Conservation (phyloP, 2,329 filamentous ascomycete genomes). For the Neopestalotiopsis sp. region DNA sequence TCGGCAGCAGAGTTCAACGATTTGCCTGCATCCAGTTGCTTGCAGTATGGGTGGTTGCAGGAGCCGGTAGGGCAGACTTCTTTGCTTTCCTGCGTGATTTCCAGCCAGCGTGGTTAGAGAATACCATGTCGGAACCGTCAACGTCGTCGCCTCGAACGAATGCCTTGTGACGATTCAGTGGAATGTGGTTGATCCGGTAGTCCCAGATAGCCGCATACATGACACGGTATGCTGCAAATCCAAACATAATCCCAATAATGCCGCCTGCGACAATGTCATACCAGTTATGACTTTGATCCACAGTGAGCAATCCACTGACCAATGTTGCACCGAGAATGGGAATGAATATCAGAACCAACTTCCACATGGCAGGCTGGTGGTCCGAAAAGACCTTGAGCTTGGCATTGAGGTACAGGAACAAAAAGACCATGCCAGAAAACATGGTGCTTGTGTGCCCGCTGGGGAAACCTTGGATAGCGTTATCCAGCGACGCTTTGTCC, state of each 20-base stretch:
- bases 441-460: slow-evolving; percentile 71
- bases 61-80: neutral
- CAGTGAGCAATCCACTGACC: slow-evolving; percentile 65
- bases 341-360: slow-evolving; percentile 61
- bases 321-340: slow-evolving; percentile 66
- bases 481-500: slow-evolving; percentile 60
- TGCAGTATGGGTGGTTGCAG: neutral
- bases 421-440: slow-evolving; percentile 67
- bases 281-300: slow-evolving; percentile 73
- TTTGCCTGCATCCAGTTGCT: neutral
- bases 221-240: slow-evolving; percentile 68
- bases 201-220: slow-evolving; percentile 73
- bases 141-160: slow-evolving; percentile 36
- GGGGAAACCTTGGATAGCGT: slow-evolving; percentile 69
- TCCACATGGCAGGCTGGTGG: slow-evolving; percentile 72
- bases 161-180: slow-evolving; percentile 50
- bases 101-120: slow-evolving; percentile 35
- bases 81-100: slow-evolving; percentile 4
- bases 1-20: neutral
- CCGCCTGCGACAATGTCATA: slow-evolving; percentile 72
- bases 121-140: slow-evolving; percentile 29
- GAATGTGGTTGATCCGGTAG: slow-evolving; percentile 72
- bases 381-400: slow-evolving; percentile 75
- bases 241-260: slow-evolving; percentile 66
- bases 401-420: slow-evolving; percentile 73